phyloP scores from a whole-genome alignment of 331 rosid species.

The Pyracantha coccinea region DNA sequence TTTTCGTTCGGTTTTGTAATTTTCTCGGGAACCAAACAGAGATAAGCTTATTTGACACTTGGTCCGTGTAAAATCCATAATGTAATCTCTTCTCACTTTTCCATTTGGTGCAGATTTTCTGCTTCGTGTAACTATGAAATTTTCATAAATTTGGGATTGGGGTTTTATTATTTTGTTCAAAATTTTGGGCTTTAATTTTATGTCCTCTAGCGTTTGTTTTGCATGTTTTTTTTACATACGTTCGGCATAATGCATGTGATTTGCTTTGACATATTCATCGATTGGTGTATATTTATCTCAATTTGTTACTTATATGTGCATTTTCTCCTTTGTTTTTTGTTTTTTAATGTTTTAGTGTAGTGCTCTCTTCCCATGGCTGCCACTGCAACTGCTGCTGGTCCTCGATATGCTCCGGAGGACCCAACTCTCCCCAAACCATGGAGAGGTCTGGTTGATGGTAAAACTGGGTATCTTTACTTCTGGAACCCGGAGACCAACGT shows the following conservation, averaged over 20 bases:
- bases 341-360: slow-evolving; percentile 15
- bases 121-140: neutral
- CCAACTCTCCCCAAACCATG: slow-evolving; percentile 97
- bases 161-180: neutral
- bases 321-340: neutral
- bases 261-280: neutral
- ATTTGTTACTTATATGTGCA: neutral
- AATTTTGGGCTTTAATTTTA: neutral
- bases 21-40: neutral
- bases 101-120: neutral
- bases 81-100: neutral
- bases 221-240: neutral
- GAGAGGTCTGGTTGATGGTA: slow-evolving; percentile 96
- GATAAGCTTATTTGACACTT: neutral
- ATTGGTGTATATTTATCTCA: neutral
- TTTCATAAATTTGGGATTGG: neutral
- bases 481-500: slow-evolving; percentile 99
- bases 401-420: slow-evolving; percentile 90
- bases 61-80: neutral
- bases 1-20: neutral
- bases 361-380: slow-evolving; percentile 67
- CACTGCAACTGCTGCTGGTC: slow-evolving; percentile 72
- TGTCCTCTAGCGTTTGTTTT: neutral
- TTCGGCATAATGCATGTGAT: neutral
- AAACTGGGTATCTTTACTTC: slow-evolving; percentile 94